These are phyloP conservation scores for Flammula alnicola DNA, from an alignment of 1,284 basidiomycete species.

Conservation along the genomic window DNA sequence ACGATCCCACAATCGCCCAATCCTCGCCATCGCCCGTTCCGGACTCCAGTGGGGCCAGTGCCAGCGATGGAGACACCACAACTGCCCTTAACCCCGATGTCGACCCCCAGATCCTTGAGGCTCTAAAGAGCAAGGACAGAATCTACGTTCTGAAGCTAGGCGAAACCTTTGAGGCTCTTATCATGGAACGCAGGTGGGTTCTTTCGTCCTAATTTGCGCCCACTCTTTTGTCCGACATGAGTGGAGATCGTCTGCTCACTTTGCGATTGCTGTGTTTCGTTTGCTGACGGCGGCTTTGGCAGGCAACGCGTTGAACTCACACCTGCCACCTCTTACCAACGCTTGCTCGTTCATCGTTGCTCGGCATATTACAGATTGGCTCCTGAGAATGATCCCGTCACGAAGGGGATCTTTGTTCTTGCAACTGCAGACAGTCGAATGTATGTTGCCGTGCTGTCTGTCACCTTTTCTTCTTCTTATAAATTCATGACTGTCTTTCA, in stretches of 20 bases:
- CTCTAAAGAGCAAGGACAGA: constrained; percentile 84
- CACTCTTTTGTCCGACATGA: background rate
- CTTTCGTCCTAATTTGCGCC: constrained; percentile 12
- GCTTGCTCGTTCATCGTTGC: constrained; percentile 81
- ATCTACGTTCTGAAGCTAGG: constrained; percentile 84
- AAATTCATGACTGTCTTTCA: constrained; percentile 18
- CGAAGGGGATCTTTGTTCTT: constrained; percentile 64
- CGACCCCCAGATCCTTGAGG: constrained; percentile 79
- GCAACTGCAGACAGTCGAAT: constrained; percentile 69
- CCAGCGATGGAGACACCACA: constrained; percentile 19
- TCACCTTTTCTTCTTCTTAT: constrained; percentile 12
- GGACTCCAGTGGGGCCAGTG: constrained; percentile 3
- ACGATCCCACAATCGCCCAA: constrained; percentile 11
- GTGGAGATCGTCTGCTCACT: constrained; percentile 3
- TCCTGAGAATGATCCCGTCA: constrained; percentile 67
- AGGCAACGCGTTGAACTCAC: constrained; percentile 66
- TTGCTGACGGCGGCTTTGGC: constrained; percentile 23
- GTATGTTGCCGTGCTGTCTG: constrained; percentile 47
- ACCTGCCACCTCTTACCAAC: constrained; percentile 78
- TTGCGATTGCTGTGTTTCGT: constrained; percentile 10
- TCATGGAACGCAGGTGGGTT: constrained; percentile 70
- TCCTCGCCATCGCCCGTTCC: constrained; percentile 16
- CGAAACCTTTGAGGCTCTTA: constrained; percentile 78
- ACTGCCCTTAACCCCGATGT: constrained; percentile 46
- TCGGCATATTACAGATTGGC: constrained; percentile 74